Percentiles rank a stretch among this genome's conserved stretches.
Conservation (phyloP, 1,284 basidiomycete genomes). For the Ustilago tritici region DNA sequence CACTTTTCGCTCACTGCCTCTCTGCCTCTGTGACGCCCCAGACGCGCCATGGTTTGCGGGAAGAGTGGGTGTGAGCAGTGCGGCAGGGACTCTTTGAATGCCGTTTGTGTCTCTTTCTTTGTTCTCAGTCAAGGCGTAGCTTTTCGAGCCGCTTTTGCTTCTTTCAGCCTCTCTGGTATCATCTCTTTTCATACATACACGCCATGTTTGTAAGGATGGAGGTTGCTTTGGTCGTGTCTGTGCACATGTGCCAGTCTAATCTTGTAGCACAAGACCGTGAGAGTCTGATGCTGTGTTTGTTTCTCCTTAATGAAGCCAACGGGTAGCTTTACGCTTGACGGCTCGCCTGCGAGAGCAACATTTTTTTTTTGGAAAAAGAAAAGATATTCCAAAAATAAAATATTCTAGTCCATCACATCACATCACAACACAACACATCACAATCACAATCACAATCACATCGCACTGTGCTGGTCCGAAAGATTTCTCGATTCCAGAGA, state of each 20-base stretch:
- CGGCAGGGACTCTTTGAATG: too few relatives aligned
- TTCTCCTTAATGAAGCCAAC: neutral
- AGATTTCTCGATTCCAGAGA: neutral
- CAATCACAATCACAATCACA: neutral
- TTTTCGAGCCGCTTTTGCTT: neutral
- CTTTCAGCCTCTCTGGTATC: neutral
- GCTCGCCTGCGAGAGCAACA: neutral
- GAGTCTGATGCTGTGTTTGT: neutral
- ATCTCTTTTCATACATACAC: neutral
- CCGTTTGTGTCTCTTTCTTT: neutral
- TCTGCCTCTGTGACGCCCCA: too few relatives aligned
- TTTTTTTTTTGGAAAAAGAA: too few relatives aligned
- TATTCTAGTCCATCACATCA: too few relatives aligned
- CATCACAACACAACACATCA: too few relatives aligned
- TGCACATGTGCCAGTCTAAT: neutral
- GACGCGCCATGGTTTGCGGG: too few relatives aligned
- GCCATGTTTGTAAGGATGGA: neutral
- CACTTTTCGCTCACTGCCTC: too few relatives aligned
- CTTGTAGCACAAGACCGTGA: neutral
- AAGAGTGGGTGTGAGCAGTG: too few relatives aligned
- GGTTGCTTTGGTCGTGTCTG: neutral
- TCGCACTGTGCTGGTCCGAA: neutral
- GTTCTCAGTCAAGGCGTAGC: neutral
- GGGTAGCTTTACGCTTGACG: neutral
- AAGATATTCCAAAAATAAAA: conserved; percentile 1